Evolutionary conservation across 2,329 filamentous ascomycete species (phyloP).

Genomic region (Furcasterigmium sp.): DNA sequence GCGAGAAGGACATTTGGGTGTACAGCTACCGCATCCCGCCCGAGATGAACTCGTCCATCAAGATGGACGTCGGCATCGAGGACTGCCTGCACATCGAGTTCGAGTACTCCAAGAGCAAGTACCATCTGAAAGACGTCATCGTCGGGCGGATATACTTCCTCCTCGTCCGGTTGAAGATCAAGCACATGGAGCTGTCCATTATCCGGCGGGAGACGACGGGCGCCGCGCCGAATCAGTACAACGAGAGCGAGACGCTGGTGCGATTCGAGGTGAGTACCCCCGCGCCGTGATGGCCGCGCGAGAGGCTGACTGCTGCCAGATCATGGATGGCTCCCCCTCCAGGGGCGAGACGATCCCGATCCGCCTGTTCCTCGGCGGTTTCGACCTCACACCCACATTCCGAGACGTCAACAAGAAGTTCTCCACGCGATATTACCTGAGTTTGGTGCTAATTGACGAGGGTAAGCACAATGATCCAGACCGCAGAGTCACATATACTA

Average conservation of each 20-base stretch:
- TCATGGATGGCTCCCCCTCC: conserved; percentile 99
- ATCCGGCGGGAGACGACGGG: conserved; percentile 96
- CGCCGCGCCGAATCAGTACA: conserved; percentile 96
- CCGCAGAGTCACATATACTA: conserved; percentile 9
- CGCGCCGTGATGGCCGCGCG: not conserved
- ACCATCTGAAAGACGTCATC: conserved; percentile 98
- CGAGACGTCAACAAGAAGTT: conserved; percentile 99
- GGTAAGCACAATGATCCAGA: conserved; percentile 42
- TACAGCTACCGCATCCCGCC: conserved; percentile 98
- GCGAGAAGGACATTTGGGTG: conserved; percentile 99
- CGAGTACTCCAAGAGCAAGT: conserved; percentile 98
- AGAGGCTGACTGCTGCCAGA: conserved; percentile 40
- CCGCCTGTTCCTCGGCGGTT: conserved; percentile 91
- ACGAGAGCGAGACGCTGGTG: conserved; percentile 96
- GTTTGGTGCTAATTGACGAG: conserved; percentile 92
- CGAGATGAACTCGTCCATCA: conserved; percentile 97
- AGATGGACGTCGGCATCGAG: conserved; percentile 99
- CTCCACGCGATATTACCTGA: conserved; percentile 95
- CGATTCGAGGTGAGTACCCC: conserved; percentile 69
- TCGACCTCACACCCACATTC: conserved; percentile 96
- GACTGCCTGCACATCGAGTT: conserved; percentile 99
- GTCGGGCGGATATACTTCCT: conserved; percentile 98
- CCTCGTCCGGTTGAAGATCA: conserved; percentile 95
- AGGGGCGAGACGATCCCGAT: conserved; percentile 94
- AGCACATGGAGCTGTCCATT: conserved; percentile 99